Evolutionary conservation across 257 asterid species (phyloP).

Genomic region (Solanum chaucha): DNA sequence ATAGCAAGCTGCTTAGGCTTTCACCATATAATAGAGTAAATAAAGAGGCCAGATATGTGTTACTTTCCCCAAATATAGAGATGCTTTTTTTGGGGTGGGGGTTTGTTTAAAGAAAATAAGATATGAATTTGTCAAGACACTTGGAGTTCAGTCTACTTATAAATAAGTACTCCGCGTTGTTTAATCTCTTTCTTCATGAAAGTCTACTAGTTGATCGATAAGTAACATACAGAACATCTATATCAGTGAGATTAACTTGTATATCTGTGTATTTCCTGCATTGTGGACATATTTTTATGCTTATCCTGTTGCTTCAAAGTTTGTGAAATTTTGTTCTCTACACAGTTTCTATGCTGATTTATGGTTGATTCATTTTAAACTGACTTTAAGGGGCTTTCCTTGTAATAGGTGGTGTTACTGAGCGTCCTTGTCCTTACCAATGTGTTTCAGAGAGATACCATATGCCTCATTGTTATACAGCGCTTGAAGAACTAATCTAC

Average conservation of each 20-base stretch:
- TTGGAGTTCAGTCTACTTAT: background rate
- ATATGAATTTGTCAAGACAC: background rate
- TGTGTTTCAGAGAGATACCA: conserved; percentile 89
- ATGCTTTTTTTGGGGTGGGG: background rate
- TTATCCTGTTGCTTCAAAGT: background rate
- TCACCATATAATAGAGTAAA: background rate
- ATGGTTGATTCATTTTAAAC: background rate
- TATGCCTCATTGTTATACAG: conserved; percentile 94
- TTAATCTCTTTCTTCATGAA: background rate
- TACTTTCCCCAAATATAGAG: background rate
- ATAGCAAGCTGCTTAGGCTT: background rate
- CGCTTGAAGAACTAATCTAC: conserved; percentile 91
- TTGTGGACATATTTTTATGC: background rate
- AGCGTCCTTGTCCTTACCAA: conserved; percentile 88
- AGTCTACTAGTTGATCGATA: background rate
- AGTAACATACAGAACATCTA: background rate
- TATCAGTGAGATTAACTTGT: background rate
- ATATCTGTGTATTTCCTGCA: background rate
- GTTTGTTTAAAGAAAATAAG: background rate
- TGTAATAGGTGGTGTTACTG: conserved; percentile 78
- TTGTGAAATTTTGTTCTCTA: background rate
- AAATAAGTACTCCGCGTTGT: background rate
- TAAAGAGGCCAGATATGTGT: background rate
- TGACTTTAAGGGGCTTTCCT: conserved; percentile 5
- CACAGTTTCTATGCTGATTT: background rate